phyloP scores from a whole-genome alignment of 495 filamentous ascomycete genomes.

The Tuber microsphaerosporum region DNA sequence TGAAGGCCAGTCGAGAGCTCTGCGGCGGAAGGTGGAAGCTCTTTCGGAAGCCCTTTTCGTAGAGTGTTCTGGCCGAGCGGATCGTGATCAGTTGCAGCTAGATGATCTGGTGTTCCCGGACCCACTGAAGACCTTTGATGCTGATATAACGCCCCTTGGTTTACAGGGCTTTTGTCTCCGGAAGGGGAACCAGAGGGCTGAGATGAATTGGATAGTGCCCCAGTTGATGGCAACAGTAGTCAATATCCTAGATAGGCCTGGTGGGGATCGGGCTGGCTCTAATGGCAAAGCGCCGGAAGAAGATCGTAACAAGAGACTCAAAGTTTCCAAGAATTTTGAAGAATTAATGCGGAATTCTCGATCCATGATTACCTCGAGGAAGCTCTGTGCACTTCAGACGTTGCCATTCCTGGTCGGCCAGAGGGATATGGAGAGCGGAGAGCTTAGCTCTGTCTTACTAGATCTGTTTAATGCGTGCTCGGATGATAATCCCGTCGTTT shows the following conservation, averaged over 20 bases:
- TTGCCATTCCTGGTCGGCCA: constrained; percentile 60
- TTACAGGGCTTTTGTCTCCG: constrained; percentile 44
- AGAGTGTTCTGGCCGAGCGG: constrained; percentile 65
- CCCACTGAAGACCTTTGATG: constrained; percentile 42
- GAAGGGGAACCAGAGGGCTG: constrained; percentile 47
- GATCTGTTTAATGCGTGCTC: constrained; percentile 49
- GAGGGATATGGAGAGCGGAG: constrained; percentile 42
- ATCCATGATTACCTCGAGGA: constrained; percentile 50
- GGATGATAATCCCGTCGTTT: constrained; percentile 51
- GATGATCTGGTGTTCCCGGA: constrained; percentile 61
- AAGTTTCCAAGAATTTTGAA: constrained; percentile 52
- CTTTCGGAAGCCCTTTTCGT: constrained; percentile 57
- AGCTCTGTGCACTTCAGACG: constrained; percentile 67
- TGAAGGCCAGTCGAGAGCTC: constrained; percentile 17
- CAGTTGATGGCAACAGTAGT: constrained; percentile 25
- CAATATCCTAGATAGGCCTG: constrained; percentile 32
- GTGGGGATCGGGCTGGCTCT: constrained; percentile 21
- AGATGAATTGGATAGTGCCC: constrained; percentile 39
- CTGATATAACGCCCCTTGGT: constrained; percentile 46
- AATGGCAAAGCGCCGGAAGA: constrained; percentile 22
- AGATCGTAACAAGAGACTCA: constrained; percentile 54
- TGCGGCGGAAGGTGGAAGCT: constrained; percentile 46
- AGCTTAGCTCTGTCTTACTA: constrained; percentile 47
- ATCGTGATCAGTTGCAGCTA: constrained; percentile 65
- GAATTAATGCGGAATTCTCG: constrained; percentile 58